Conservation (phyloP, 148 eudicot species). For the Diospyros lotus region DNA sequence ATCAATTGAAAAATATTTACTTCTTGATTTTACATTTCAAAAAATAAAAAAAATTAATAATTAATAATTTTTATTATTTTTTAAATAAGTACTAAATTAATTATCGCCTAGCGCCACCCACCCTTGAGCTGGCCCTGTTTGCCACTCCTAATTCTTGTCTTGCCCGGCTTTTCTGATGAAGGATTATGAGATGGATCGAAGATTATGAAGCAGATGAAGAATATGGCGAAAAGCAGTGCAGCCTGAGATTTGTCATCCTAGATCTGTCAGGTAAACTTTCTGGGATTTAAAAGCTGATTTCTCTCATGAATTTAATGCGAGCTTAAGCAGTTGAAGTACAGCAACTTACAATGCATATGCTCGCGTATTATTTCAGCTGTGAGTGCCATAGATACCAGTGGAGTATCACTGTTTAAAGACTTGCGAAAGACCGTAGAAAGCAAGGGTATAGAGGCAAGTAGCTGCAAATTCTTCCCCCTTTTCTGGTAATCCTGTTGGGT, state of each 20-base stretch:
- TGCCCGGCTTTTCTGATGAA: neutral
- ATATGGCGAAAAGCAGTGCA: slow-evolving; percentile 16
- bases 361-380: slow-evolving; percentile 33
- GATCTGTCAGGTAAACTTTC: slow-evolving; percentile 44
- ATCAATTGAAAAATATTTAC: too few relatives aligned
- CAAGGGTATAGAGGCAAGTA: slow-evolving; percentile 45
- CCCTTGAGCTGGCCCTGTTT: too few relatives aligned
- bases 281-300: neutral
- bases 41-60: too few relatives aligned
- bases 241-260: slow-evolving; percentile 29
- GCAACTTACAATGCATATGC: neutral
- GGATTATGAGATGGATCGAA: slow-evolving; percentile 57
- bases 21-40: too few relatives aligned
- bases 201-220: slow-evolving; percentile 39
- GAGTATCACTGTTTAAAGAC: slow-evolving; percentile 45
- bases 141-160: neutral
- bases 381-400: slow-evolving; percentile 54
- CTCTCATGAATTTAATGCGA: neutral
- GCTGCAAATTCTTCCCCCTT: too few relatives aligned
- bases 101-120: too few relatives aligned
- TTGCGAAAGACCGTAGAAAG: slow-evolving; percentile 34
- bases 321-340: neutral
- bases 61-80: too few relatives aligned
- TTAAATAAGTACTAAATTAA: too few relatives aligned
- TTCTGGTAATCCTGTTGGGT: too few relatives aligned